These are phyloP conservation scores for Sesbania bispinosa DNA, from an alignment of 306 rosid species.

Conservation along the genomic window DNA sequence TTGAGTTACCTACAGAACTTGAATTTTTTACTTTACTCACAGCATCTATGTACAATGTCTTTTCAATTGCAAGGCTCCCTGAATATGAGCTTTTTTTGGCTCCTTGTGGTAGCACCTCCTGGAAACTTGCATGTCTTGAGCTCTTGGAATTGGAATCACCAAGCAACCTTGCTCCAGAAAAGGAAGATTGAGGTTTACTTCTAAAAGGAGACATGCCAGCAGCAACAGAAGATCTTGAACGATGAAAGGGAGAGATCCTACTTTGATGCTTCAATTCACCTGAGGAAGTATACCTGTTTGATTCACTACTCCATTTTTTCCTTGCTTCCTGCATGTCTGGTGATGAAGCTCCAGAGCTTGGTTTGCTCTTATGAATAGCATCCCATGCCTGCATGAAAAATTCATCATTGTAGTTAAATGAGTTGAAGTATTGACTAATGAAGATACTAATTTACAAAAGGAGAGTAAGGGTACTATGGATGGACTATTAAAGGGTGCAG, in stretches of 20 bases:
- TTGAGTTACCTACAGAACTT: constrained; percentile 30
- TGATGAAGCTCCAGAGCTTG: constrained; percentile 40
- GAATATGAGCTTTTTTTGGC: constrained; percentile 35
- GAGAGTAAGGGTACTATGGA: neutral
- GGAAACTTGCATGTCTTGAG: constrained; percentile 28
- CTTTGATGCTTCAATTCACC: constrained; percentile 51
- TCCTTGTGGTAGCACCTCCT: constrained; percentile 34
- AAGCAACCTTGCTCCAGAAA: constrained; percentile 37
- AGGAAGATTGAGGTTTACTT: constrained; percentile 52
- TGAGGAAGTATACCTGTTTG: constrained; percentile 48
- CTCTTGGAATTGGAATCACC: constrained; percentile 41
- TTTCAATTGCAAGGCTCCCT: constrained; percentile 46
- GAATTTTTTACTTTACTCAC: constrained; percentile 45
- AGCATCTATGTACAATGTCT: constrained; percentile 65
- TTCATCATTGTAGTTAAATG: neutral
- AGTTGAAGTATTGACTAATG: neutral
- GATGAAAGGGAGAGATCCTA: constrained; percentile 59
- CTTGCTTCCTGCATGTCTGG: constrained; percentile 44
- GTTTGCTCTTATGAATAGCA: constrained; percentile 47
- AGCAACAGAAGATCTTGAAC: constrained; percentile 39
- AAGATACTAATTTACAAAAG: neutral
- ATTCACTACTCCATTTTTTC: constrained; percentile 48
- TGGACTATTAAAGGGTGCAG: neutral
- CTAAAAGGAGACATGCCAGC: constrained; percentile 51
- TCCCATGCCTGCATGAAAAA: constrained; percentile 51